phyloP scores from a whole-genome alignment of 1,284 basidiomycete species.

The Amylostereum areolatum region DNA sequence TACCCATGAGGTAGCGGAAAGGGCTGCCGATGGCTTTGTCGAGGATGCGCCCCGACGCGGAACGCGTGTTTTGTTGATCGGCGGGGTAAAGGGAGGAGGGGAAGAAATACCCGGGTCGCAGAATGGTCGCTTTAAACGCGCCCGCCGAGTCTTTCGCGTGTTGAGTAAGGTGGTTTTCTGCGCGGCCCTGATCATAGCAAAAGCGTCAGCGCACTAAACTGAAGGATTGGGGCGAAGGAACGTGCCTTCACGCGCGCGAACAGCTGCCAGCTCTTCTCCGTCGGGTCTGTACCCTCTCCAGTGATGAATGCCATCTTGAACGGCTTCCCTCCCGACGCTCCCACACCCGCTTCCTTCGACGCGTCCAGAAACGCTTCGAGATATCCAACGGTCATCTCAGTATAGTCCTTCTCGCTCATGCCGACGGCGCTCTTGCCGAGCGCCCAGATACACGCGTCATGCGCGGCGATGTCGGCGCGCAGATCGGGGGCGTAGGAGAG shows the following conservation, averaged over 20 bases:
- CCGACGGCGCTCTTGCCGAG: constrained; percentile 25
- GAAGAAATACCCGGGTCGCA: constrained; percentile 27
- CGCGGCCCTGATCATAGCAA: constrained; percentile 16
- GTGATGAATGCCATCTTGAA: constrained; percentile 27
- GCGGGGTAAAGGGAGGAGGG: constrained; percentile 22
- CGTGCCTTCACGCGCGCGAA: constrained; percentile 28
- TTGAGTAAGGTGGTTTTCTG: constrained; percentile 19
- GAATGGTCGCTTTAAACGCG: constrained; percentile 15
- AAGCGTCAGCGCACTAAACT: neutral
- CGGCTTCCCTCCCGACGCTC: constrained; percentile 14
- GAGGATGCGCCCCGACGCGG: constrained; percentile 6
- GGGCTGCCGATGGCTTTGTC: constrained; percentile 10
- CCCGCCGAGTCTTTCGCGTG: constrained; percentile 8
- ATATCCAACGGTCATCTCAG: constrained; percentile 27
- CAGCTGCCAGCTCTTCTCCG: constrained; percentile 21
- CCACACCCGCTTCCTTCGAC: constrained; percentile 23
- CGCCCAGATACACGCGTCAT: constrained; percentile 34
- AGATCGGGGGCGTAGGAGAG: constrained; percentile 27
- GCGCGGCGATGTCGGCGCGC: constrained; percentile 22
- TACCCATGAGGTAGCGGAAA: neutral
- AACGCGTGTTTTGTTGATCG: constrained; percentile 24
- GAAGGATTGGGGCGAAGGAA: neutral
- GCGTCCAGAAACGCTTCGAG: constrained; percentile 24
- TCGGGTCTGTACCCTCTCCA: constrained; percentile 22
- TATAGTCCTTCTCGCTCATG: constrained; percentile 30